Evolutionary conservation across 352 stramenopile species (phyloP).

Genomic region (Sclerospora graminicola): DNA sequence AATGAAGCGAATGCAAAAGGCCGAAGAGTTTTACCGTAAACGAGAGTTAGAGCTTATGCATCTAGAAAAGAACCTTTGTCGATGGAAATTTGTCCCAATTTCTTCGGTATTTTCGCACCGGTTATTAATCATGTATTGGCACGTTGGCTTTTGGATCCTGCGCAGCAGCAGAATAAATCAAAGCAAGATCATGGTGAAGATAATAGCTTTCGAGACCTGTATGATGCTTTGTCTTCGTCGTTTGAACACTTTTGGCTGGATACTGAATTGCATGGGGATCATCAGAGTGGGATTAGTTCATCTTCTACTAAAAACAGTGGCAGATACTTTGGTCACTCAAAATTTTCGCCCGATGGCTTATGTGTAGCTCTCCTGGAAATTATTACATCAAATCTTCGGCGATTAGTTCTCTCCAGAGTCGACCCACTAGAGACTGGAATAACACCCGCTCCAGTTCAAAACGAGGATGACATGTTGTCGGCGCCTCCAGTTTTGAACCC

Average conservation of each 20-base stretch:
- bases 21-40: slow-evolving; percentile 65
- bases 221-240: slow-evolving; percentile 15
- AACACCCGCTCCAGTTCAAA: slow-evolving; percentile 20
- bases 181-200: slow-evolving; percentile 1
- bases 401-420: slow-evolving; percentile 67
- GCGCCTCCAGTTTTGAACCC: slow-evolving; percentile 54
- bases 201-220: slow-evolving; percentile 10
- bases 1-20: slow-evolving; percentile 87
- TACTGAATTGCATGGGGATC: neutral
- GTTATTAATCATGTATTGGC: slow-evolving; percentile 47
- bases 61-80: slow-evolving; percentile 76
- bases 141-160: slow-evolving; percentile 34
- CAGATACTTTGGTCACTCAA: slow-evolving; percentile 3
- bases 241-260: slow-evolving; percentile 11
- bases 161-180: neutral
- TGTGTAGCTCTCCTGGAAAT: slow-evolving; percentile 69
- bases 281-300: slow-evolving; percentile 1
- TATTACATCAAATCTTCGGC: slow-evolving; percentile 70
- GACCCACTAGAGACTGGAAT: slow-evolving; percentile 72
- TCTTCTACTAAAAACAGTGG: neutral
- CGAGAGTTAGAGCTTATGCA: slow-evolving; percentile 60
- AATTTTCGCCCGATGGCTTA: slow-evolving; percentile 44
- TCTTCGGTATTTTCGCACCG: slow-evolving; percentile 66
- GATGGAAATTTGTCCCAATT: slow-evolving; percentile 66
- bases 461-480: slow-evolving; percentile 38